These are phyloP conservation scores for Neonectria ditissima DNA, from an alignment of 2,329 filamentous ascomycete species.

Conservation along the genomic window DNA sequence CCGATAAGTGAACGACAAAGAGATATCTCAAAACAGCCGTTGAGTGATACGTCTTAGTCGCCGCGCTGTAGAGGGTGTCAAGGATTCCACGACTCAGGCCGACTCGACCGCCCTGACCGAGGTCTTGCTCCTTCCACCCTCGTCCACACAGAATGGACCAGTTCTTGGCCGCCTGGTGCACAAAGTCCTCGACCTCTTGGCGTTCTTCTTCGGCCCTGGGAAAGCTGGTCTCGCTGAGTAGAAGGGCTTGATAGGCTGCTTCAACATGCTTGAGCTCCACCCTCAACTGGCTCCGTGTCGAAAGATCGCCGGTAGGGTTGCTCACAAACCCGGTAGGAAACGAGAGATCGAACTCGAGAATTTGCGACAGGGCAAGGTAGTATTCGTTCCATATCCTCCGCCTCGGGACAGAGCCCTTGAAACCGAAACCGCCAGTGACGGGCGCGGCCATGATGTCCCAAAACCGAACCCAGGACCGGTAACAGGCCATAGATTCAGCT, in stretches of 20 bases:
- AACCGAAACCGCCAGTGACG: conserved; percentile 66
- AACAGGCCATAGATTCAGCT: conserved; percentile 65
- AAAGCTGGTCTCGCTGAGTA: conserved; percentile 84
- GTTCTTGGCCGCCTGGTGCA: conserved; percentile 82
- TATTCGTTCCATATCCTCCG: conserved; percentile 87
- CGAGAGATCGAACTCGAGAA: conserved; percentile 75
- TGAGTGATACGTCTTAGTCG: conserved; percentile 95
- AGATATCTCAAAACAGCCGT: conserved; percentile 87
- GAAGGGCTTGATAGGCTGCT: conserved; percentile 79
- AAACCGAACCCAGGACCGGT: conserved; percentile 77
- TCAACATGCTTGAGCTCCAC: conserved; percentile 85
- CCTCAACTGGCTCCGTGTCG: conserved; percentile 72
- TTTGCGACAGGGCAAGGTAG: conserved; percentile 81
- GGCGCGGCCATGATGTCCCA: conserved; percentile 67
- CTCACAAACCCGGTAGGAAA: conserved; percentile 65
- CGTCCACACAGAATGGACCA: conserved; percentile 86
- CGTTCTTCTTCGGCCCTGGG: conserved; percentile 85
- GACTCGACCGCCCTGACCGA: conserved; percentile 84
- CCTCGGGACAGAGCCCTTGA: conserved; percentile 69
- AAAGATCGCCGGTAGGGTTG: conserved; percentile 60
- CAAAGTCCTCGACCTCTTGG: conserved; percentile 83
- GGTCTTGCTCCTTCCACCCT: conserved; percentile 82
- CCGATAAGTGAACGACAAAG: conserved; percentile 86
- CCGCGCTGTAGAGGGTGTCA: conserved; percentile 89
- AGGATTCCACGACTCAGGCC: conserved; percentile 81